Evolutionary conservation across 208 protist genomes (phyloP), one percentile per base, ranked within the genome.

Genomic region (Histomonas meleagridis): DNA sequence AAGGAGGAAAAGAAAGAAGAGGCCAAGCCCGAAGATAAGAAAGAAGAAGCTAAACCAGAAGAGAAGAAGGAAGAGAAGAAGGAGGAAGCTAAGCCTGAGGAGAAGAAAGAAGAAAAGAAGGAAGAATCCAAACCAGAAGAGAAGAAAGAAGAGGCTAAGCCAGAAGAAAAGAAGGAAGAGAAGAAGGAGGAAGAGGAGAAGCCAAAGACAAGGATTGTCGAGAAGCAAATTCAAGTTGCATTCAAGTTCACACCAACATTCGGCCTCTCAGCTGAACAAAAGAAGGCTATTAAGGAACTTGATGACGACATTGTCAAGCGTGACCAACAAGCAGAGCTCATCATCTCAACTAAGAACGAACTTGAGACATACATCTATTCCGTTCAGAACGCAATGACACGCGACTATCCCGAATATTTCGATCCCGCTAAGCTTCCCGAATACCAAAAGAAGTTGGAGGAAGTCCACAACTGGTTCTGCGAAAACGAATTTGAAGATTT

Each of bases 401-500:
- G 70, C 40, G 70, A 79, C 70, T 79, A 32, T 35, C 70, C 70
- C 46, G 70, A 79, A 40, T 79, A 51, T 40, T 79, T 79, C 40
- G 70, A 79, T 79, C 70, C 70, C 28, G n/a, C n/a, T 18, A 79
- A 23, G 40, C 46, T 49, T 18, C 40, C 46, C 21, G 70, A 23
- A n/a, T 23, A 79, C 40, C 70, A 18, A 10, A 7, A 48, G 23
- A 79, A 79, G 40, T 18, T 79, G 3, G 70, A 46, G 9, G 14
- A 48, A n/a, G 70, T 23, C 40, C 28, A 79, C 0, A 18, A 49
- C 40, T 79, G 70, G 70, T 79, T 79, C 40, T 18, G 1, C 0
- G 70, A 79, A 40, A 49, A 79, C 40, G 70, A 79, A 35, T 79
- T 79, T 35, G 70, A 79, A 18, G 23, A 40, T 46, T 40, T 79